Evolutionary conservation across 352 stramenopile species (phyloP), one percentile per base, ranked within the genome.

Genomic region (Thraustochytrium striatum): DNA sequence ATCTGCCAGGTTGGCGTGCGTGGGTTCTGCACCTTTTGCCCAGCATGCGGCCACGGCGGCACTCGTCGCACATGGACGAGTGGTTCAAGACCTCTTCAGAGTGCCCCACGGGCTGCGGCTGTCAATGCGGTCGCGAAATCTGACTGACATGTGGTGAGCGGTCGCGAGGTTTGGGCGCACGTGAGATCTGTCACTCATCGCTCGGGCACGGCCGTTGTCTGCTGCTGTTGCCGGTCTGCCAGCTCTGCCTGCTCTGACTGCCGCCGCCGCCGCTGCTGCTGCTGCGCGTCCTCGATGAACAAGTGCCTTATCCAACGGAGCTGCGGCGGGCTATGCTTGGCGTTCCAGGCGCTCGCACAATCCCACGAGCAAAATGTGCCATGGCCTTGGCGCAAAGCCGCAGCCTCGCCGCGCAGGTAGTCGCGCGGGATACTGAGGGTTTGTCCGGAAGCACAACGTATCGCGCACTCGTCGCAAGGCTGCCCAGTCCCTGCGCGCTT

Each of bases 21-120:
- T 11, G 69, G 69, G 9, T 2, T 69, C 25, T 69, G 47, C 36
- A 79, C 69, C 69, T 69, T 79, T 69, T 79, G 69, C 58, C 52
- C 69, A 0, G 8, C 28, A 8, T 79, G 69, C 30, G 69, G 69
- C 33, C 69, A 79, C 25, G 69, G 69, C 19, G 69, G 69, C 8
- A 79, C 28, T 28, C 47, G 13, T 7, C 44, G 57, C 69, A 79
- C 69, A 38, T 79, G 50, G 30, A 68, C 16, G 47, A 52, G 21
- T 79, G 69, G 69, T 79, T 79, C 28, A 11, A 35, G 9, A 19
- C 11, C 25, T 9, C 69, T 1, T 21, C 70, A 3, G 69, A 79
- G 30, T 79, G 69, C 52, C 7, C 69, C 25, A 38, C 69, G n/a
- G 69, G 69, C 11, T 79, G 69, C 47, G 69, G 69, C 36, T 79